Evolutionary conservation across 495 filamentous ascomycete species (phyloP), one percentile per base, ranked within the genome.

Genomic region (Elaphomyces granulatus): DNA sequence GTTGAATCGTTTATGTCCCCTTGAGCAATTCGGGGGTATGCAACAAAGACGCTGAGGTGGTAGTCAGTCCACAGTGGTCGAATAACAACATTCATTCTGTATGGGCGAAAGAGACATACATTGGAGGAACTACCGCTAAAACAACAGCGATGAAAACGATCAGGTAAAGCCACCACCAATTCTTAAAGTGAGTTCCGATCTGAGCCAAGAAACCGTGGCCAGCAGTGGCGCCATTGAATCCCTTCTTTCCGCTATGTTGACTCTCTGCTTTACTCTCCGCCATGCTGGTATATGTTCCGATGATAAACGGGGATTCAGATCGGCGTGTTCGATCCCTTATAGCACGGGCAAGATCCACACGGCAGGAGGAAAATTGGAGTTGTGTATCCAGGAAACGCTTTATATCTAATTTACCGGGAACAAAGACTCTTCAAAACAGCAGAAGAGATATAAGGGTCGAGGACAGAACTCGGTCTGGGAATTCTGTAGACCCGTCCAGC

Each of bases 101-200:
- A 37, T 20, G 10, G 21, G 19, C 15, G 30, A 17, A 18, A 35
- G 32, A 38, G 31, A 74, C 80, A 71, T 71, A 87, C 81, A 87
- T 53, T 34, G 71, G 69, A 18, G 80, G 60, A 1, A 76, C 61
- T 15, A 83, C 62, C 12, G 86, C 53, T 40, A 83, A 60, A 18
- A 78, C 55, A 16, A 72, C 51, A 20, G 68, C 49, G 40, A 77
- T 53, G 47, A 83, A 58, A 19, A 66, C 49, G 43, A 82, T 66
- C 43, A 83, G 49, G 52, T 83, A 71, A 47, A 66, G 56, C 83
- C 81, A 87, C 82, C 82, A 87, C 47, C 73, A 84, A 46, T 63
- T 66, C 54, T 63, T 68, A 40, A 58, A 70, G 42, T 74, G 67
- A 10, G 59, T 57, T 21, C 45, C 61, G 15, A 65, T 38, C n/a